Evolutionary conservation across 805 yeast genomes (phyloP).

Genomic region (Metschnikowia reukaufii): DNA sequence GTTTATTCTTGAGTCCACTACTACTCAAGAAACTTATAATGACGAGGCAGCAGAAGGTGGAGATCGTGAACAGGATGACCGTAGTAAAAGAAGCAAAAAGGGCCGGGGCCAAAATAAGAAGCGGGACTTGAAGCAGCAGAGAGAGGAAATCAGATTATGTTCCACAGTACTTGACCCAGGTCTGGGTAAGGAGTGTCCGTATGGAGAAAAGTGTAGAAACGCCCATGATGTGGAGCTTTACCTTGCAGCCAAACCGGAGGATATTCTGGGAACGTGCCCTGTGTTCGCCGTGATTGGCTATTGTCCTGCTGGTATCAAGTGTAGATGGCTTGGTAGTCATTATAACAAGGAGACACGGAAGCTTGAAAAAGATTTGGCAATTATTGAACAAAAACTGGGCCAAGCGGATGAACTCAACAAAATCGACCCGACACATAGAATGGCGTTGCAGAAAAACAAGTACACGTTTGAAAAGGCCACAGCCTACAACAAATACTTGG

Average conservation of each 20-base stretch:
- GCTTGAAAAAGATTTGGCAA: conserved; percentile 45
- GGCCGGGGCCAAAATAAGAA: conserved; percentile 81
- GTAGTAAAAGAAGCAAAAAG: conserved; percentile 43
- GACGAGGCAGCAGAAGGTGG: conserved; percentile 50
- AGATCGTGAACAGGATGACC: conserved; percentile 30
- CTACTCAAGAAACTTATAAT: conserved; percentile 43
- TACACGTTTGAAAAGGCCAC: conserved; percentile 60
- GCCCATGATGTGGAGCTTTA: conserved; percentile 74
- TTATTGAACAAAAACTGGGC: conserved; percentile 31
- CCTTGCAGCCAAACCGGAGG: conserved; percentile 63
- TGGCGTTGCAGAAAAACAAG: conserved; percentile 57
- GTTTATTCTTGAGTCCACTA: conserved; percentile 44
- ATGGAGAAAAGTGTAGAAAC: conserved; percentile 72
- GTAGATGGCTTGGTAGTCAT: conserved; percentile 87
- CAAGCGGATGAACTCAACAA: conserved; percentile 63
- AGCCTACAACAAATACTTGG: conserved; percentile 57
- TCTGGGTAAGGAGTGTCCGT: conserved; percentile 49
- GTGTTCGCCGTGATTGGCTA: conserved; percentile 78
- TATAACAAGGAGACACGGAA: conserved; percentile 45
- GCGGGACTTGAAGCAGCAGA: conserved; percentile 69
- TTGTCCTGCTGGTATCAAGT: conserved; percentile 90
- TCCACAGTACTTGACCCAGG: conserved; percentile 59
- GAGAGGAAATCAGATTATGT: conserved; percentile 67
- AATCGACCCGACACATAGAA: conserved; percentile 48
- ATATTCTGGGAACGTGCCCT: conserved; percentile 80